Evolutionary conservation across 331 rosid genomes (phyloP), one percentile per base, ranked within the genome.

Genomic region (Stylosanthes scabra): DNA sequence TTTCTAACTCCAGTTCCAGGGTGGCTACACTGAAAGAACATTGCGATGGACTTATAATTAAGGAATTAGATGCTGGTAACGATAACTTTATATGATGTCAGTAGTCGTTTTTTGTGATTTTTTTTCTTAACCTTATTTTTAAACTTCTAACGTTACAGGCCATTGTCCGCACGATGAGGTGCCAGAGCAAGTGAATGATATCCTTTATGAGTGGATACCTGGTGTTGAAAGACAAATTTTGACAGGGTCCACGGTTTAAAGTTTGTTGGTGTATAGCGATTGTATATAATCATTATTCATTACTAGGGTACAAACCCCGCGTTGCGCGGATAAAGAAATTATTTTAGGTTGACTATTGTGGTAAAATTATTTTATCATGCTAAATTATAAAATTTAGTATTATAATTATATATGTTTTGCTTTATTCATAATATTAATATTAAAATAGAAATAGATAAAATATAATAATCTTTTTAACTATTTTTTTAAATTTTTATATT

Each of bases 81-180:
- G 16, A 41, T 59, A 63, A 68, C 49, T n/a, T 61, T 59, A 1
- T 50, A 15, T 57, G 27, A 39, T 1, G 25, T 20, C 25, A 20
- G 25, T 57, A 8, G 3, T 16, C 46, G 1, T 31, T 59, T 51
- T 7, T 50, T 41, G 57, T 59, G n/a, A 14, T 11, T 27, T 29
- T 29, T 29, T 29, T 2, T 31, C 34, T 3, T 2, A 31, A 31
- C 51, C 25, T 42, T 12, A 4, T 49, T 49, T 49, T 12, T 3
- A 51, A 6, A 51, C 57, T 51, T 8, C 66, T 65, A 58, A 25
- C 60, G 59, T 74, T 31, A 3, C 85, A 93, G 98, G 98, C 20
- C 97, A 93, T 81, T 93, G 98, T 60, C 97, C 98, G 11, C 98
- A 93, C 2, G 98, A 93, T 25, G 96, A 93, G 80, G 80, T 86